Percentiles rank a stretch among this genome's conserved stretches.
Conservation (phyloP, 768 basidiomycete genomes). For the Hemileccinum impolitum region DNA sequence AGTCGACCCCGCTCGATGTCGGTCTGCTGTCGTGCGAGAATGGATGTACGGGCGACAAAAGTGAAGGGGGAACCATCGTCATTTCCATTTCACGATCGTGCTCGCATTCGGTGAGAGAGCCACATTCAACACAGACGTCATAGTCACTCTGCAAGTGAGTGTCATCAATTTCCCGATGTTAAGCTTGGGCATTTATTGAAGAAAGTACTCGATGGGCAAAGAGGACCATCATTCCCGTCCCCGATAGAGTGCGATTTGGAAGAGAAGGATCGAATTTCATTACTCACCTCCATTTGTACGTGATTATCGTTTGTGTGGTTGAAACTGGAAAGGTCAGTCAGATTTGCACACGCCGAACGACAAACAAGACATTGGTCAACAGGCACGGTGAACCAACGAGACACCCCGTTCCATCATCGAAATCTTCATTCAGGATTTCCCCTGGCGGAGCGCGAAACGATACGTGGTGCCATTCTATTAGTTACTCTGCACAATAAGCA, state of each 20-base stretch:
- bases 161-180: conserved; percentile 8
- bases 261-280: conserved; percentile 14
- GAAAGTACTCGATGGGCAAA: neutral
- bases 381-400: neutral
- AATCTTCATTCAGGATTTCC: neutral
- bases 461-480: conserved; percentile 2
- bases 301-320: conserved; percentile 69
- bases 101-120: conserved; percentile 61
- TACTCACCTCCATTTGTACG: conserved; percentile 67
- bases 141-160: conserved; percentile 55
- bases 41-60: neutral
- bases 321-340: conserved; percentile 46
- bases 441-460: neutral
- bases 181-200: too few species aligned
- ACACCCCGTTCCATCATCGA: neutral
- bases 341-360: conserved; percentile 9
- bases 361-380: neutral
- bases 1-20: conserved; percentile 29
- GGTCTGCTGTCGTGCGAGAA: conserved; percentile 12
- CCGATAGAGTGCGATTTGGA: conserved; percentile 20
- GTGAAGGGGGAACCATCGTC: neutral
- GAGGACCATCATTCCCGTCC: neutral
- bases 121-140: conserved; percentile 70
- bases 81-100: conserved; percentile 48
- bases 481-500: conserved; percentile 9